These are phyloP conservation scores for Purpureocillium takamizusanense DNA, from an alignment of 2,329 filamentous ascomycete species.

Conservation along the genomic window DNA sequence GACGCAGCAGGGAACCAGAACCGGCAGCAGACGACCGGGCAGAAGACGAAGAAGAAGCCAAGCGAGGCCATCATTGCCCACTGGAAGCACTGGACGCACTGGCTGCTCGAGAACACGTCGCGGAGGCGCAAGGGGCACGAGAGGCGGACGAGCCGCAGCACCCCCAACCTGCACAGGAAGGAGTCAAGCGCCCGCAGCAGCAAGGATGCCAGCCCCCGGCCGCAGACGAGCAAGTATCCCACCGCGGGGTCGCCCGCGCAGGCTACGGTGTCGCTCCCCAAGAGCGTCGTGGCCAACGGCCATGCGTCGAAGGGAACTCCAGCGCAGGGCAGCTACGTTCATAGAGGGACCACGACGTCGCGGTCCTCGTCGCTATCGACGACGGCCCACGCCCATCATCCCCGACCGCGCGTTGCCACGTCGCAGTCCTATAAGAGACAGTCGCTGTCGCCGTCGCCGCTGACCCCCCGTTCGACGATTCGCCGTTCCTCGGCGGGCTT, in stretches of 20 bases:
- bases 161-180: conserved; percentile 48
- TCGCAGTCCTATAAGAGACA: conserved; percentile 55
- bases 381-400: conserved; percentile 14
- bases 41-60: conserved; percentile 45
- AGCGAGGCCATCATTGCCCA: conserved; percentile 50
- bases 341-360: conserved; percentile 11
- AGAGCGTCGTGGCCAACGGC: conserved; percentile 43
- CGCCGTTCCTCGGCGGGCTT: conserved; percentile 76
- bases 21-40: conserved; percentile 16
- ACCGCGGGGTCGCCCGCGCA: conserved; percentile 24
- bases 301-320: conserved; percentile 23
- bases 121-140: conserved; percentile 39
- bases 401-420: conserved; percentile 20
- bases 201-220: conserved; percentile 47
- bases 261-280: conserved; percentile 36
- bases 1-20: conserved; percentile 11
- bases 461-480: conserved; percentile 82
- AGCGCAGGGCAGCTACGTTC: conserved; percentile 9
- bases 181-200: conserved; percentile 32
- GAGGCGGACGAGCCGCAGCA: conserved; percentile 46
- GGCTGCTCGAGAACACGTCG: conserved; percentile 52
- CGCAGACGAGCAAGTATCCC: conserved; percentile 51
- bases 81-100: conserved; percentile 57
- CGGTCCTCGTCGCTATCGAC: conserved; percentile 13
- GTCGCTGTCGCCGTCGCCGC: conserved; percentile 75